Conservation (phyloP, 1,139 yeast species). For the Chernovozyma sophiae-reginae region DNA sequence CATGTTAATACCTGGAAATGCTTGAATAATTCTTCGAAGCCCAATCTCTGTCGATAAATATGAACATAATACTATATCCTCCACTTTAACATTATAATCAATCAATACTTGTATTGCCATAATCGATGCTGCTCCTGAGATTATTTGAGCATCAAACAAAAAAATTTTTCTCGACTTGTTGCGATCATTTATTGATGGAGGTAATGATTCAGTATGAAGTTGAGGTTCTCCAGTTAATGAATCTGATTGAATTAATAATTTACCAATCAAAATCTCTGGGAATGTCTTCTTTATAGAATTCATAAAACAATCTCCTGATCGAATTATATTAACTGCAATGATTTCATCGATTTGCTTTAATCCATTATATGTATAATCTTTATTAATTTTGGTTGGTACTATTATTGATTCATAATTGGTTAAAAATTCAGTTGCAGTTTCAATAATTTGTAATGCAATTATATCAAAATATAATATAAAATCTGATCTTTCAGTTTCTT, state of each 20-base stretch:
- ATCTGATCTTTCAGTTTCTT: slow-evolving; percentile 58
- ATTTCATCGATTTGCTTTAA: slow-evolving; percentile 42
- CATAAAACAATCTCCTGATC: slow-evolving; percentile 94
- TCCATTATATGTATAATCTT: slow-evolving; percentile 31
- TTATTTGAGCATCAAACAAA: slow-evolving; percentile 80
- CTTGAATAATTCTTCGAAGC: slow-evolving; percentile 66
- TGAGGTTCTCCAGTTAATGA: slow-evolving; percentile 90
- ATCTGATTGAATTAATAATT: slow-evolving; percentile 82
- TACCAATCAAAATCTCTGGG: slow-evolving; percentile 78
- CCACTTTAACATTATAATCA: slow-evolving; percentile 70
- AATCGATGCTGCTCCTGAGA: slow-evolving; percentile 89
- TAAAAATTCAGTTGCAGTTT: slow-evolving; percentile 56
- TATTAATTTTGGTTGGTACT: slow-evolving; percentile 44
- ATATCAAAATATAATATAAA: slow-evolving; percentile 85
- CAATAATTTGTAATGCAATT: slow-evolving; percentile 65
- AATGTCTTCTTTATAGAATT: slow-evolving; percentile 68
- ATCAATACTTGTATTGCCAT: slow-evolving; percentile 89
- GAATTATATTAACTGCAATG: slow-evolving; percentile 71
- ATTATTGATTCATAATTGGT: slow-evolving; percentile 21
- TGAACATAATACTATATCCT: slow-evolving; percentile 64
- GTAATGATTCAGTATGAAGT: slow-evolving; percentile 68
- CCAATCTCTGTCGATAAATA: slow-evolving; percentile 82
- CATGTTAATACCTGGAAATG: slow-evolving; percentile 64
- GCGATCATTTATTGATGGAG: slow-evolving; percentile 15
- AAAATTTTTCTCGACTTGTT: slow-evolving; percentile 51